phyloP scores from a whole-genome alignment of 2,329 filamentous ascomycete genomes.

The Magnaporthiopsis rhizophila region DNA sequence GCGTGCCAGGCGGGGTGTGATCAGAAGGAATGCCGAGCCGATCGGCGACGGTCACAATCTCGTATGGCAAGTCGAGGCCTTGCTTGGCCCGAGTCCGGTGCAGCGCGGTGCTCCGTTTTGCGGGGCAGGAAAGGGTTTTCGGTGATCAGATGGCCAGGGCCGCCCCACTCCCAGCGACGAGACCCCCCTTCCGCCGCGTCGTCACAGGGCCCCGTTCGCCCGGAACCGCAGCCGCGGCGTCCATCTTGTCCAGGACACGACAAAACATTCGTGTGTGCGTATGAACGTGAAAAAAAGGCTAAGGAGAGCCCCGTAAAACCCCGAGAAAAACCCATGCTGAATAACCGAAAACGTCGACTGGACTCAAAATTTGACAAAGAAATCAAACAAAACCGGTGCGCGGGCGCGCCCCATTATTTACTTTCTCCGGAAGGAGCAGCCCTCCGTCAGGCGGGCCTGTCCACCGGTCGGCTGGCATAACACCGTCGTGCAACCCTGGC shows the following conservation, averaged over 20 bases:
- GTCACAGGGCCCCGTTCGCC: too few relatives aligned
- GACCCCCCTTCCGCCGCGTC: too few relatives aligned
- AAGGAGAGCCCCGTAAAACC: conserved; percentile 3
- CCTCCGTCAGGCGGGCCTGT: conserved; percentile 97
- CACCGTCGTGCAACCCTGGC: conserved; percentile 98
- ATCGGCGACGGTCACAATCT: neutral
- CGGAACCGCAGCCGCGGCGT: too few relatives aligned
- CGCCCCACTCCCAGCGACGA: too few relatives aligned
- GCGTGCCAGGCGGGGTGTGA: neutral
- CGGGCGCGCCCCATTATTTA: conserved; percentile 49
- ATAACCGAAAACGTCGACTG: neutral
- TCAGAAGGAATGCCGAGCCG: neutral
- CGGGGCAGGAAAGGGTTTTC: too few relatives aligned
- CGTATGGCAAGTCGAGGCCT: neutral
- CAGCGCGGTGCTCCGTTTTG: neutral
- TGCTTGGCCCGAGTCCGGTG: neutral
- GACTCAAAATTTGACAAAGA: conserved; percentile 19
- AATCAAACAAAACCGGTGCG: conserved; percentile 27
- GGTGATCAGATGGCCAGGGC: too few relatives aligned
- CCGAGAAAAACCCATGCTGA: conserved; percentile 4
- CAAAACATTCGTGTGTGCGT: conserved; percentile 3
- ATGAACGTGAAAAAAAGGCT: conserved; percentile 20
- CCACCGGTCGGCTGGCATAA: conserved; percentile 99
- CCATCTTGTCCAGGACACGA: too few relatives aligned
- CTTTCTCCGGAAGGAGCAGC: conserved; percentile 99